Base-by-base conservation (phyloP, 2,329 filamentous ascomycete species). In the Cephalotrichum gorgonifer region DNA sequence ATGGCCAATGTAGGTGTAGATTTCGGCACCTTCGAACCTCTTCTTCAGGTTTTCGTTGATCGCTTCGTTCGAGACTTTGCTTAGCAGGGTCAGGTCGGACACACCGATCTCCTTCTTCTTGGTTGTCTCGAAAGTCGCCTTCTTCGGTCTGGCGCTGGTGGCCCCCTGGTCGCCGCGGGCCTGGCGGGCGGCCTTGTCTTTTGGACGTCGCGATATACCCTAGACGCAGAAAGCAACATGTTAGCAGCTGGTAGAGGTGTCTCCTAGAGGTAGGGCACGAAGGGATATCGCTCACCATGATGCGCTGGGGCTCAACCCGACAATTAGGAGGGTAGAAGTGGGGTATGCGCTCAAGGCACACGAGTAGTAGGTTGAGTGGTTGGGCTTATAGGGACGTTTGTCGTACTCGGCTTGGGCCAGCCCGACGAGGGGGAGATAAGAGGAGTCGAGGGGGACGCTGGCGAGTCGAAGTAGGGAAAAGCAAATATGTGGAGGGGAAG, bases 91-190 rank as follows among this genome's bases (percentile, higher is more conserved):
- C 64, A 98, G 78, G 75, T 98, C 93, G 49, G 93, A 96, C 49
- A 98, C 93, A 56, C 93, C 93, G 58, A 98, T 93, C 69, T 98
- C 90, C 79, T 95, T 97, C 83, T 97, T 98, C 78, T 97, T 97
- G 56, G 84, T 87, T 53, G 83, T 88, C 66, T 98, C 93, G 70
- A 94, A 98, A 53, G 87, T 88, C 54, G 93, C 93, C 73, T 97
- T 97, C 71, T 90, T 91, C 58, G 95, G 88, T 68, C 87, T 88
- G 54, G 81, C 66, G 54, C 60, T 65, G 58, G 61, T 65, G 53
- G 57, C 57, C 54, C 62, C 64, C 38, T 63, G 62, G 51, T 66
- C 66, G 52, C 66, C 61, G 51, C 67, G 64, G 49, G 66, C 72
- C 54, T 57, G 57, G 22, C 62, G 58, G 43, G 59, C 62, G 51